These are phyloP conservation scores for Pseudonitzschia delicatissima DNA, from an alignment of 108 stramenopile species.

Conservation along the genomic window DNA sequence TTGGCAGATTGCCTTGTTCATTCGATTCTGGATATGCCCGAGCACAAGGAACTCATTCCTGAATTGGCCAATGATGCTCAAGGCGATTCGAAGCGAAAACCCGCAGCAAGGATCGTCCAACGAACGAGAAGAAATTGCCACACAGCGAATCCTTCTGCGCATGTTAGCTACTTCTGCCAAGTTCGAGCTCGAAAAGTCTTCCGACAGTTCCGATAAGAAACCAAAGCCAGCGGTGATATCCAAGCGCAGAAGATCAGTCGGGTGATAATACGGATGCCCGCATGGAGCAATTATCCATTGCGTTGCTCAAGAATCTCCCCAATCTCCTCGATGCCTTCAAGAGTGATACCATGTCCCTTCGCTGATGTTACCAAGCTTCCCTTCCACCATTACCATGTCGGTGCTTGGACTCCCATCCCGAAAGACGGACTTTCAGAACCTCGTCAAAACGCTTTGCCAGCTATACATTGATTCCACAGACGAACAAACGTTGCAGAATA, in stretches of 20 bases:
- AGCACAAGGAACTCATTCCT: slow-evolving; percentile 58
- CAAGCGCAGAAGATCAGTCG: no score
- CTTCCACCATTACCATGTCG: slow-evolving; percentile 60
- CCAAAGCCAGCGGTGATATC: background rate
- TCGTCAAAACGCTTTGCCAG: slow-evolving; percentile 62
- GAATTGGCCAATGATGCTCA: slow-evolving; percentile 75
- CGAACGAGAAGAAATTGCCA: slow-evolving; percentile 54
- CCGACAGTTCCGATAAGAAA: background rate
- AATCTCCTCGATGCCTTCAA: slow-evolving; percentile 71
- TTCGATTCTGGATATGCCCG: slow-evolving; percentile 67
- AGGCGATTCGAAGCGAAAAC: slow-evolving; percentile 65
- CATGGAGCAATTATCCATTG: slow-evolving; percentile 63
- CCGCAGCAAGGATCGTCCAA: slow-evolving; percentile 20
- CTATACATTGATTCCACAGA: slow-evolving; percentile 66
- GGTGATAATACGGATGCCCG: slow-evolving; percentile 14
- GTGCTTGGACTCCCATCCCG: slow-evolving; percentile 69
- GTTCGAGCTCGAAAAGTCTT: slow-evolving; percentile 44
- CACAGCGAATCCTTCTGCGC: slow-evolving; percentile 69
- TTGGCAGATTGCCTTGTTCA: slow-evolving; percentile 67
- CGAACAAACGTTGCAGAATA: slow-evolving; percentile 54
- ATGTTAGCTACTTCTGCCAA: slow-evolving; percentile 65
- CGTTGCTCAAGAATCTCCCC: slow-evolving; percentile 65
- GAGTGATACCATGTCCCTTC: slow-evolving; percentile 60
- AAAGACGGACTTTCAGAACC: slow-evolving; percentile 60
- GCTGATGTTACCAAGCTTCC: slow-evolving; percentile 64